Conservation (phyloP, 2,329 filamentous ascomycete genomes). For the Xylariomycetidae sp. region DNA sequence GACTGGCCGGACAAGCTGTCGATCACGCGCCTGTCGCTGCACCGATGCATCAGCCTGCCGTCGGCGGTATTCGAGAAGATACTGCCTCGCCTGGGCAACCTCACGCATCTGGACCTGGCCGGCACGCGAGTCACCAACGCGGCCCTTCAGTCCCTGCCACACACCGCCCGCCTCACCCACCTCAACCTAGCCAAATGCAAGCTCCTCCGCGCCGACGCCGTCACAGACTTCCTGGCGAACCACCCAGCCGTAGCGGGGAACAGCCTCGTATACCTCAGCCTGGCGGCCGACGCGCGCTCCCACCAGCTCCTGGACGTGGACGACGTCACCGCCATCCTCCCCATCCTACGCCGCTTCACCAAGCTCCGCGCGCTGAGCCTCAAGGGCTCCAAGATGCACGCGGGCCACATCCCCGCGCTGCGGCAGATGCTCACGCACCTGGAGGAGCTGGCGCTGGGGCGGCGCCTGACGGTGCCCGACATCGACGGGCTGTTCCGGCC, state of each 20-base stretch:
- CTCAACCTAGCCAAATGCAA: conserved; percentile 74
- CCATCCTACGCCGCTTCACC: conserved; percentile 55
- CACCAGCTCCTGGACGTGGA: conserved; percentile 63
- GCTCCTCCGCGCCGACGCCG: conserved; percentile 56
- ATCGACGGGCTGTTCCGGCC: conserved; percentile 59
- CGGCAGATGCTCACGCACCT: conserved; percentile 62
- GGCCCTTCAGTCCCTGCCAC: conserved; percentile 63
- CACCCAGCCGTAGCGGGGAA: conserved; percentile 68
- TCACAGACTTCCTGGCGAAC: conserved; percentile 64
- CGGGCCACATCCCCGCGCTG: conserved; percentile 57
- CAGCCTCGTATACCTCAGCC: conserved; percentile 64
- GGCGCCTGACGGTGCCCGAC: conserved; percentile 58
- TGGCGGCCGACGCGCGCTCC: conserved; percentile 65
- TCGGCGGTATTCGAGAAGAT: conserved; percentile 61
- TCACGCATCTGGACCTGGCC: conserved; percentile 76
- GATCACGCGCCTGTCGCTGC: conserved; percentile 65
- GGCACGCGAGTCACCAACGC: conserved; percentile 69
- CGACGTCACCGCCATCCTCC: conserved; percentile 60
- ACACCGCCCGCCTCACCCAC: conserved; percentile 68
- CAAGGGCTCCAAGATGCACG: conserved; percentile 65
- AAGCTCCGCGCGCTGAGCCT: conserved; percentile 69
- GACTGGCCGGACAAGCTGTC: conserved; percentile 50
- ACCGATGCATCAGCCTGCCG: conserved; percentile 70
- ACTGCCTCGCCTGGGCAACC: conserved; percentile 60
- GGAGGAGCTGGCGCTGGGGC: conserved; percentile 70